Evolutionary conservation across 2,329 filamentous ascomycete genomes (phyloP), one percentile per base, ranked within the genome.

Genomic region (Colletotrichum simmondsii): DNA sequence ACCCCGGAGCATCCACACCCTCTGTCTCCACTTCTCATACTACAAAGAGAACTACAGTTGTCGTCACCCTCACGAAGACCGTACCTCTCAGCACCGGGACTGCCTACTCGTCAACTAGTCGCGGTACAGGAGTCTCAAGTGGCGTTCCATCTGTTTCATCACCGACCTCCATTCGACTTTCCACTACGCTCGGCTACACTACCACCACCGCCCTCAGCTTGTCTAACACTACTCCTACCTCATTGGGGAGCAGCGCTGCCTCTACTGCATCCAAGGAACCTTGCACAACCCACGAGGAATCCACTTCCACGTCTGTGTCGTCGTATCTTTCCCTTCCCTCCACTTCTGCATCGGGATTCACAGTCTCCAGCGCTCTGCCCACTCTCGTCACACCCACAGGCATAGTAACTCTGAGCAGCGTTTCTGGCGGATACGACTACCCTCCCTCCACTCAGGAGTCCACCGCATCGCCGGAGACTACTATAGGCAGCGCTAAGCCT

Each of bases 131-230:
- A 2, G 28, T 26, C 6, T 65, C 71, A 14, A 73, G 61, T 35
- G 28, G 56, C 16, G 52, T 65, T 28, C 61, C 49, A 19, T 49
- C 60, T 7, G 24, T 37, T 1, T 32, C 56, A 8, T 42, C 32
- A 4, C 32, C 61, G 1, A 61, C n/a, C 24, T 72, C 65, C 14
- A 67, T 74, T n/a, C 54, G 46, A 2, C 64, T 75, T 22, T 75
- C 73, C 1, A 61, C 72, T 16, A 60, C 56, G 2, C 56, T 75
- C 22, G 53, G 58, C 16, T 75, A 74, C 22, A 49, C 54, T 7
- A 74, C 71, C 1, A 71, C 71, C 4, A 59, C 65, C 5, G 46
- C 65, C 0, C 30, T 49, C 2, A 10, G 16, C 42, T 59, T 42
- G 49, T 28, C n/a, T 35, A 53, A 30, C 22, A 46, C 24, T 1